Conservation (phyloP, 768 basidiomycete genomes). For the Crassisporium funariophilum region DNA sequence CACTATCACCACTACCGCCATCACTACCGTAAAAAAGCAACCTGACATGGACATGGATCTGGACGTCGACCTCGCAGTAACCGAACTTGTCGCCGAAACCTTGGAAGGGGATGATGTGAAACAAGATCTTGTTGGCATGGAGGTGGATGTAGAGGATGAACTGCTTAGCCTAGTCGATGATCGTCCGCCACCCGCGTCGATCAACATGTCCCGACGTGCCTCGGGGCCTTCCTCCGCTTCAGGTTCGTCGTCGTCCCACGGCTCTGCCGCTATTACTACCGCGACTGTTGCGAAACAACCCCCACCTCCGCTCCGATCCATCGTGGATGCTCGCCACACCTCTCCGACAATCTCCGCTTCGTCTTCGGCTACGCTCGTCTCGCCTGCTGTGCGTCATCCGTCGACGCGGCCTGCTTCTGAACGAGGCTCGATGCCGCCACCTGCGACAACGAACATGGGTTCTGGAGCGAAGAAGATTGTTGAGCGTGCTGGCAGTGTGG, state of each 20-base stretch:
- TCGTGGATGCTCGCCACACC: slow-evolving; percentile 16
- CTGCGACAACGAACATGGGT: slow-evolving; percentile 25
- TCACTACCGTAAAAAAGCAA: slow-evolving; percentile 32
- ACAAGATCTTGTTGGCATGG: slow-evolving; percentile 28
- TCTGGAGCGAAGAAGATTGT: slow-evolving; percentile 21
- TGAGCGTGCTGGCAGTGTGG: slow-evolving; percentile 21
- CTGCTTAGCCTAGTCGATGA: slow-evolving; percentile 71
- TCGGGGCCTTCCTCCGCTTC: slow-evolving; percentile 17
- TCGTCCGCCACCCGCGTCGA: slow-evolving; percentile 23
- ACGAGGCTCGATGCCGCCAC: slow-evolving; percentile 64
- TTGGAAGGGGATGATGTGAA: slow-evolving; percentile 27
- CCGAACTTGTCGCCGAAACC: slow-evolving; percentile 44
- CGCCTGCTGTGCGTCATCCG: slow-evolving; percentile 17
- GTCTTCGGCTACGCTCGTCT: slow-evolving; percentile 11
- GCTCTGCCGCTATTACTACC: slow-evolving; percentile 3
- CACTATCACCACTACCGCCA: slow-evolving; percentile 13
- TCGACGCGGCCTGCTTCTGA: slow-evolving; percentile 37
- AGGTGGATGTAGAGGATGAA: slow-evolving; percentile 63
- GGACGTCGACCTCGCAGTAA: slow-evolving; percentile 45
- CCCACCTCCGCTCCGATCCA: slow-evolving; percentile 13
- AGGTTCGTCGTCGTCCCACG: slow-evolving; percentile 16
- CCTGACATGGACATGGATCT: slow-evolving; percentile 42
- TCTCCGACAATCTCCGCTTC: slow-evolving; percentile 15
- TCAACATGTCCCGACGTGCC: slow-evolving; percentile 15
- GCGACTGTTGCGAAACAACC: slow-evolving; percentile 11